Conservation (phyloP, 2,329 filamentous ascomycete species). For the Aspergillus quadricinctus region DNA sequence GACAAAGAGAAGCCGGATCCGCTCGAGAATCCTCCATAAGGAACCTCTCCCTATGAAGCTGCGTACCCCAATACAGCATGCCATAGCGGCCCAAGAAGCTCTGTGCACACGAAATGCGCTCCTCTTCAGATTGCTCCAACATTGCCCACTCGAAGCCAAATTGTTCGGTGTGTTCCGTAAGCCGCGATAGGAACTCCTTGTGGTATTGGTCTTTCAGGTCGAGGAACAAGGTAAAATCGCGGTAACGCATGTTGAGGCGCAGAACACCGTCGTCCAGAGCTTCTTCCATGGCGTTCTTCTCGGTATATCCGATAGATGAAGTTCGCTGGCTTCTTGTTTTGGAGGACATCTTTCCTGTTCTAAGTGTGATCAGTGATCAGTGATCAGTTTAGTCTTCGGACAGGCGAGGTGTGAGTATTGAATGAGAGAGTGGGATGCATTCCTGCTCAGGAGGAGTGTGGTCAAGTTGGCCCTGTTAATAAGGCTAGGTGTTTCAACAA, state of each 20-base stretch:
- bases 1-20: conserved; percentile 8
- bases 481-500: no score
- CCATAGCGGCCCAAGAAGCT: conserved; percentile 16
- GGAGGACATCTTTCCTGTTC: background rate
- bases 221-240: conserved; percentile 19
- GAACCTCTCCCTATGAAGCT: conserved; percentile 13
- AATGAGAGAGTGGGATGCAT: background rate
- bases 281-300: conserved; percentile 5
- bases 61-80: conserved; percentile 19
- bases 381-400: background rate
- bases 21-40: conserved; percentile 16
- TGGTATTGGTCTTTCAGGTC: conserved; percentile 17
- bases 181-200: conserved; percentile 9
- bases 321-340: background rate
- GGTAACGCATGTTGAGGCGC: conserved; percentile 8
- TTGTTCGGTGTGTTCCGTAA: conserved; percentile 9
- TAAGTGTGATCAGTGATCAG: background rate
- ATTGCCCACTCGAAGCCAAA: conserved; percentile 9
- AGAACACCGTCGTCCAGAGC: conserved; percentile 12
- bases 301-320: background rate
- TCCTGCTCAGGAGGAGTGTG: background rate
- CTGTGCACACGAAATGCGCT: conserved; percentile 9
- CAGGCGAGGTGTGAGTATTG: background rate
- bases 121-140: conserved; percentile 4
- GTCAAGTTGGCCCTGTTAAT: background rate